These are phyloP conservation scores for Huntiella savannae DNA, from an alignment of 2,329 filamentous ascomycete genomes.

Conservation along the genomic window DNA sequence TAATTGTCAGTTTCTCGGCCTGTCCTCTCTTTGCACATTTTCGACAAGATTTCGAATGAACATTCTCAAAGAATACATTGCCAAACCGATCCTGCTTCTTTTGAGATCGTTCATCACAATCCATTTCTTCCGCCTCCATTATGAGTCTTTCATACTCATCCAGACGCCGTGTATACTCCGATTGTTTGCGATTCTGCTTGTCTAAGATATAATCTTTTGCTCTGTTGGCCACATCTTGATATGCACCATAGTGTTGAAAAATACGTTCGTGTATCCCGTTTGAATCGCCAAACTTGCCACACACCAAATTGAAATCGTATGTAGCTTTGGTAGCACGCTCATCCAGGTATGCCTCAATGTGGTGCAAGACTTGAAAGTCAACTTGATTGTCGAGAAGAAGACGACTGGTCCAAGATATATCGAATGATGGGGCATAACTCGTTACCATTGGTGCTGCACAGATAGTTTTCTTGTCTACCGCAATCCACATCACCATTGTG, in stretches of 20 bases:
- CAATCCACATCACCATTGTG: neutral
- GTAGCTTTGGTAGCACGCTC: neutral
- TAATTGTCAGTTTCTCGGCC: too few species aligned
- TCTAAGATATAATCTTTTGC: too few species aligned
- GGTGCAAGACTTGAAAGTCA: slow-evolving; percentile 27
- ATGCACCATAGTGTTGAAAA: neutral
- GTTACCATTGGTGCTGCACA: neutral
- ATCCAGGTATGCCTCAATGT: slow-evolving; percentile 27
- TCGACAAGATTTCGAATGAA: too few species aligned
- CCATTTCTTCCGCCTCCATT: too few species aligned
- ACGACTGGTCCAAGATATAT: slow-evolving; percentile 19
- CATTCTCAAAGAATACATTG: too few species aligned
- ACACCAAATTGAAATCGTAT: neutral
- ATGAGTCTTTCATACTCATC: too few species aligned
- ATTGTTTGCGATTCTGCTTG: too few species aligned
- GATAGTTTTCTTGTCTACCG: neutral
- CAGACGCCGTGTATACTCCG: too few species aligned
- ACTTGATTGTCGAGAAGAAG: slow-evolving; percentile 24
- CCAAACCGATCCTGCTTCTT: too few species aligned
- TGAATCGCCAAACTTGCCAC: neutral
- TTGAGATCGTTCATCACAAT: too few species aligned
- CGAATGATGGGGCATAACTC: neutral
- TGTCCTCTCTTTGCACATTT: too few species aligned
- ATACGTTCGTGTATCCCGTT: neutral
- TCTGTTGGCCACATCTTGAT: neutral